Conservation (phyloP, 805 yeast genomes). For the Hanseniaspora lindneri region DNA sequence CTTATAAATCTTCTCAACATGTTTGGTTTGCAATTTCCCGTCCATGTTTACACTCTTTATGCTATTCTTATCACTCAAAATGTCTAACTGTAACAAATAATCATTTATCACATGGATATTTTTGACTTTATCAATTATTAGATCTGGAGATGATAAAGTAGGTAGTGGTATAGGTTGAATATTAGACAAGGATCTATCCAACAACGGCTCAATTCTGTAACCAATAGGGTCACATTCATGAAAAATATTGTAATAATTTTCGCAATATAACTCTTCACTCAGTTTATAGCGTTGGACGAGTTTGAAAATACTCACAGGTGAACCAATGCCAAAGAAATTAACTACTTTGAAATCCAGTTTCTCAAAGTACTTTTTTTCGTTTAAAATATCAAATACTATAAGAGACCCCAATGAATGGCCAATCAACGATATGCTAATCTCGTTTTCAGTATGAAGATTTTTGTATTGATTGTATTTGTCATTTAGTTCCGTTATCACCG, state of each 20-base stretch:
- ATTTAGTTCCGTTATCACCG: constrained; percentile 56
- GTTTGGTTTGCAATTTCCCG: constrained; percentile 23
- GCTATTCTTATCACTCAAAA: constrained; percentile 14
- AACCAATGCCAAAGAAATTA: constrained; percentile 70
- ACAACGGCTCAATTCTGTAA: constrained; percentile 77
- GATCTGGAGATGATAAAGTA: constrained; percentile 23
- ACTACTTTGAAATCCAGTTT: constrained; percentile 57
- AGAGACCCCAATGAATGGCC: constrained; percentile 93
- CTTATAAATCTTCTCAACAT: constrained; percentile 24
- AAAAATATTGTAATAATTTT: constrained; percentile 65
- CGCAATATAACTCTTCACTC: constrained; percentile 35
- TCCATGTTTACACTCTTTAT: constrained; percentile 22
- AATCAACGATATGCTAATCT: constrained; percentile 69
- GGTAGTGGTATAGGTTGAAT: constrained; percentile 24
- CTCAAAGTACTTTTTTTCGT: constrained; percentile 28
- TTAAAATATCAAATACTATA: constrained; percentile 62
- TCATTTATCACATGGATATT: constrained; percentile 8
- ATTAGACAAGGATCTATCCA: constrained; percentile 27
- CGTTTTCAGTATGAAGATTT: constrained; percentile 54
- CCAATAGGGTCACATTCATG: constrained; percentile 90
- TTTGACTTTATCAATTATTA: constrained; percentile 24
- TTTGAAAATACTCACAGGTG: constrained; percentile 82
- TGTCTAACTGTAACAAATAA: constrained; percentile 18
- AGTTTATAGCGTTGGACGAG: constrained; percentile 55
- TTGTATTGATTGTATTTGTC: constrained; percentile 45